Base-by-base conservation (phyloP, 306 rosid species). In the Clitoria ternatea region DNA sequence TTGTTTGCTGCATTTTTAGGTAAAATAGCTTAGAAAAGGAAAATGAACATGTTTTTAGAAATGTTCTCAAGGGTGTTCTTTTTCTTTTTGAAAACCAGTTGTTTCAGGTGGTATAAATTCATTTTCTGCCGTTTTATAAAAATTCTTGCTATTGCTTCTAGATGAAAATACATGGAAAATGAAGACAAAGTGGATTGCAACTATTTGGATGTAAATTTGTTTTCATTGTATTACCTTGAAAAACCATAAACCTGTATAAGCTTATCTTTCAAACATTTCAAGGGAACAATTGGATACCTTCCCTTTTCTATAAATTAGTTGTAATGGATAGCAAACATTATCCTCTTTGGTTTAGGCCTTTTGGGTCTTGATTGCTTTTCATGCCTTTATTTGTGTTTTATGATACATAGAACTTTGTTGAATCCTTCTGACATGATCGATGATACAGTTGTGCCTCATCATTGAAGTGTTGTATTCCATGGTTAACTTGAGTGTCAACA, bases 1-100 rank as follows among this genome's bases (percentile, higher is more conserved):
- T 78, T 92, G 60, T 92, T 82, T 78, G 96, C 96, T 29, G 98
- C 90, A 66, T 92, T 92, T 80, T 92, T 61, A 78, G 70, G 83
- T 79, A 82, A 71, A 39, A 17, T 29, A 8, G 2, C 54, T 15
- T 63, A n/a, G 60, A 54, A 61, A 67, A 69, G 63, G 53, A 13
- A 65, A 26, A 44, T 77, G 57, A 55, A 55, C 42, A 24, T 47
- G 45, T 7, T 17, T 36, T 75, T 30, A 18, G 48, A 54, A 42
- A 42, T 75, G 67, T 14, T 24, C 19, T 39, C 37, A 53, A 53
- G 37, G 53, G 26, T 67, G 11, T 23, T 59, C n/a, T 77, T 15
- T 18, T 44, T 11, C 26, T 8, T 27, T 53, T 37, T 36, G 3
- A 2, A 27, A 24, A 43, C 44, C 62, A n/a, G 50, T 45, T 32